phyloP scores from a whole-genome alignment of 139 green algal genomes.

The Chara braunii region DNA sequence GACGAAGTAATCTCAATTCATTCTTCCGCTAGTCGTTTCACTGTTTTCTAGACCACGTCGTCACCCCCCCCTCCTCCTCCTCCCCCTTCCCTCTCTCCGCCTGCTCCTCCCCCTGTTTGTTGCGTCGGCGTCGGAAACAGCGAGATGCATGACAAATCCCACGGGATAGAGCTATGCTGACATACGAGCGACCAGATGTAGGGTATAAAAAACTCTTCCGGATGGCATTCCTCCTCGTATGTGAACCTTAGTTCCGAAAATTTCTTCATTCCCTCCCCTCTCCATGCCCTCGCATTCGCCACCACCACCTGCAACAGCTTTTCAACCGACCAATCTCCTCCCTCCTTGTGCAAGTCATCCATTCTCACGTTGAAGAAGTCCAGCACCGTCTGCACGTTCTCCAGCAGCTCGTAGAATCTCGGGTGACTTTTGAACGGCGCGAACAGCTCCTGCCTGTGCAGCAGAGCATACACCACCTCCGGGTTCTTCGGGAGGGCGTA shows the following conservation, averaged over 20 bases:
- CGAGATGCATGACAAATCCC: conserved; percentile 9
- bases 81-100: too few relatives aligned
- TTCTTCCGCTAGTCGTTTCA: too few relatives aligned
- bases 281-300: conserved; percentile 34
- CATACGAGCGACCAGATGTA: conserved; percentile 56
- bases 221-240: conserved; percentile 58
- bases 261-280: conserved; percentile 44
- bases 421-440: conserved; percentile 46
- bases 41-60: too few relatives aligned
- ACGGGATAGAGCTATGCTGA: conserved; percentile 13
- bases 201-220: conserved; percentile 68
- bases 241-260: conserved; percentile 53
- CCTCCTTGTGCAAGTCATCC: conserved; percentile 16
- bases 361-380: conserved; percentile 44
- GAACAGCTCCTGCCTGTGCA: conserved; percentile 69
- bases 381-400: conserved; percentile 55
- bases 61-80: too few relatives aligned
- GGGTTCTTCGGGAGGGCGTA: conserved; percentile 48
- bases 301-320: conserved; percentile 37
- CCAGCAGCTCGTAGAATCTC: conserved; percentile 57
- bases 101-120: too few relatives aligned
- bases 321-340: conserved; percentile 36
- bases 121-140: conserved; percentile 5
- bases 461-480: conserved; percentile 78
- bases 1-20: too few relatives aligned